A percentile compares a stretch with the other conserved stretches of the same genome.
phyloP scores from a whole-genome alignment of 1,284 basidiomycete species.

The Grifola frondosa region DNA sequence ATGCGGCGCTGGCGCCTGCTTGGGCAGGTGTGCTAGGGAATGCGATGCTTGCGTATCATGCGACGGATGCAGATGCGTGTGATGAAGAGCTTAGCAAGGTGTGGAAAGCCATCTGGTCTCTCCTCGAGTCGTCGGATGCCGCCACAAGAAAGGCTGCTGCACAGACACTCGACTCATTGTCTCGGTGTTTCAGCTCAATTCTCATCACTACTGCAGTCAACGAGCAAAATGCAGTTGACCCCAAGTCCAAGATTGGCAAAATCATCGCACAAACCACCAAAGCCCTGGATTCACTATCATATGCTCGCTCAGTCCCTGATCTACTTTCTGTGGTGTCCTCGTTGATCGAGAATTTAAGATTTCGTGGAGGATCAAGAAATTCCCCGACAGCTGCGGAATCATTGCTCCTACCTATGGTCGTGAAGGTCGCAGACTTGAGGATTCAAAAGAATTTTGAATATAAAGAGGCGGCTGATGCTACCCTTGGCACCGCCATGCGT shows the following conservation, averaged over 20 bases:
- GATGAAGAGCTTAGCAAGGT: slow-evolving; percentile 58
- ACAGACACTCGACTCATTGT: slow-evolving; percentile 60
- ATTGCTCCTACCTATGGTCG: slow-evolving; percentile 74
- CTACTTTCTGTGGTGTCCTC: slow-evolving; percentile 63
- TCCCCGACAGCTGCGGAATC: slow-evolving; percentile 66
- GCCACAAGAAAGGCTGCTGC: slow-evolving; percentile 62
- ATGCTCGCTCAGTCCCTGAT: slow-evolving; percentile 70
- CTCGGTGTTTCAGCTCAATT: slow-evolving; percentile 68
- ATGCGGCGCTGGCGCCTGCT: slow-evolving; percentile 59
- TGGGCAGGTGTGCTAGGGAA: slow-evolving; percentile 77
- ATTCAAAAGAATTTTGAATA: slow-evolving; percentile 84
- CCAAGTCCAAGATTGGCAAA: slow-evolving; percentile 56
- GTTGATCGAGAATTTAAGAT: slow-evolving; percentile 47
- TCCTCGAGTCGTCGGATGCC: slow-evolving; percentile 62
- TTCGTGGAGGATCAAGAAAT: slow-evolving; percentile 35
- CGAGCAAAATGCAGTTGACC: slow-evolving; percentile 44
- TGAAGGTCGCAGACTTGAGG: slow-evolving; percentile 75
- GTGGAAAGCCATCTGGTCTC: slow-evolving; percentile 78
- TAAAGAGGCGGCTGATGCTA: slow-evolving; percentile 85
- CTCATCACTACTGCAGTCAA: slow-evolving; percentile 55
- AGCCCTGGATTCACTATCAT: slow-evolving; percentile 69
- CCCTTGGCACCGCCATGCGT: slow-evolving; percentile 81
- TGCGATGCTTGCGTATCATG: slow-evolving; percentile 61
- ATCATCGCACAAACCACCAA: slow-evolving; percentile 64
- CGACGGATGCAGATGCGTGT: slow-evolving; percentile 47